Base-by-base conservation (phyloP, 2,329 filamentous ascomycete genomes). In the Mycosphaerella arachidis region DNA sequence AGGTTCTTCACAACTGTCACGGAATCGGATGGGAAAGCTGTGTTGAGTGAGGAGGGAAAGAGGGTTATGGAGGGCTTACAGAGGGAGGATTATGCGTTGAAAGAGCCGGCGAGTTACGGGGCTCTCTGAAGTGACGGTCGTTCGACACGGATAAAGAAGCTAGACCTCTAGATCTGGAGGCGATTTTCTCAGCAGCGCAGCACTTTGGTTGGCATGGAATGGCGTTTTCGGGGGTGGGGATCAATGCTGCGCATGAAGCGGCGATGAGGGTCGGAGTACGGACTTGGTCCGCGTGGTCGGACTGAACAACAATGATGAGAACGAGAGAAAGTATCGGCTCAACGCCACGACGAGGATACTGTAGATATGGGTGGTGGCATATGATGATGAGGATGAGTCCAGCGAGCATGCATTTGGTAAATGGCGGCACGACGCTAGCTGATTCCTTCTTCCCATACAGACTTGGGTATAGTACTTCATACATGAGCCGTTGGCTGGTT, bases 1-100 rank as follows among this genome's bases (percentile, higher is more conserved):
- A 82, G 91, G 48, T 99, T 96, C 77, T 99, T 99, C 76, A 86
- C 81, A 0, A 81, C 80, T 3, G 80, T 80, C 0, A 79, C 84
- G n/a, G 84, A 83, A 54, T 79, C 82, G 0, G 70, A 82, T 30
- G 87, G 87, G 1, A 82, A 79, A 68, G 87, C 87, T 0, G 81
- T 86, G 62, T 73, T 90, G 65, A 88, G 82, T 0, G 76, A 80
- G 51, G 85, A 88, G 53, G 87, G 87, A n/a, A 77, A 79, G 62
- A 76, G 76, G 68, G 83, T 76, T 4, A 73, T 90, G 56, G 76
- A 82, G 59, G 81, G 81, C 1, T 68, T 89, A 63, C 82, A 84
- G 58, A 74, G 77, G 48, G 81, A 78, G 35, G 69, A 82, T 13
- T 86, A 77, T 62, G 67, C 75, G 35, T 69, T 87, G 56, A 76